Conservation (phyloP, 495 filamentous ascomycete genomes). For the Aspergillus kassunensis region DNA sequence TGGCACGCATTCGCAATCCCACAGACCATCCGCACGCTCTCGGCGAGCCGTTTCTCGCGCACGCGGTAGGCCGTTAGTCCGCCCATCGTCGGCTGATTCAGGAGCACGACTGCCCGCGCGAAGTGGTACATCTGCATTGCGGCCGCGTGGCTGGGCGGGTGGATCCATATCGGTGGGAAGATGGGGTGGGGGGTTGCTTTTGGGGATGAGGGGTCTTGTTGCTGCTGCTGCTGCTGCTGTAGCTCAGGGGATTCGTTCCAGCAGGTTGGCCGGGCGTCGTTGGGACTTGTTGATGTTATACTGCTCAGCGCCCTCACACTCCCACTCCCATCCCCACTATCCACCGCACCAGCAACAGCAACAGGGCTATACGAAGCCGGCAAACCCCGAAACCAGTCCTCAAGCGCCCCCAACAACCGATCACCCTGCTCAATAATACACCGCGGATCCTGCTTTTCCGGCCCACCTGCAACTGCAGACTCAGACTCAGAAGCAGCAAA, state of each 20-base stretch:
- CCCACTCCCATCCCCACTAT: not conserved
- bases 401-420: slow-evolving; percentile 11
- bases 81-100: slow-evolving; percentile 24
- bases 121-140: slow-evolving; percentile 25
- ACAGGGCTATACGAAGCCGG: slow-evolving; percentile 20
- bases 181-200: not conserved
- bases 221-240: too few species aligned
- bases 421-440: slow-evolving; percentile 8
- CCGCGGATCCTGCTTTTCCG: slow-evolving; percentile 3
- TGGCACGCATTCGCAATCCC: slow-evolving; percentile 14
- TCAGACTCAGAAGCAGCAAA: too few species aligned
- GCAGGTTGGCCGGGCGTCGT: not conserved
- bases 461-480: too few species aligned
- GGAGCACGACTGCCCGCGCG: slow-evolving; percentile 19
- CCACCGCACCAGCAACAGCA: slow-evolving; percentile 10
- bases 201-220: too few species aligned
- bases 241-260: too few species aligned
- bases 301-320: too few species aligned
- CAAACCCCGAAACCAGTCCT: slow-evolving; percentile 23
- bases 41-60: slow-evolving; percentile 6
- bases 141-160: slow-evolving; percentile 22
- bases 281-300: too few species aligned
- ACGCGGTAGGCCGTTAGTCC: slow-evolving; percentile 18
- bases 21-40: slow-evolving; percentile 14
- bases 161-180: slow-evolving; percentile 25